These are phyloP conservation scores for Russula compacta DNA, from an alignment of 768 basidiomycete species.

Conservation along the genomic window DNA sequence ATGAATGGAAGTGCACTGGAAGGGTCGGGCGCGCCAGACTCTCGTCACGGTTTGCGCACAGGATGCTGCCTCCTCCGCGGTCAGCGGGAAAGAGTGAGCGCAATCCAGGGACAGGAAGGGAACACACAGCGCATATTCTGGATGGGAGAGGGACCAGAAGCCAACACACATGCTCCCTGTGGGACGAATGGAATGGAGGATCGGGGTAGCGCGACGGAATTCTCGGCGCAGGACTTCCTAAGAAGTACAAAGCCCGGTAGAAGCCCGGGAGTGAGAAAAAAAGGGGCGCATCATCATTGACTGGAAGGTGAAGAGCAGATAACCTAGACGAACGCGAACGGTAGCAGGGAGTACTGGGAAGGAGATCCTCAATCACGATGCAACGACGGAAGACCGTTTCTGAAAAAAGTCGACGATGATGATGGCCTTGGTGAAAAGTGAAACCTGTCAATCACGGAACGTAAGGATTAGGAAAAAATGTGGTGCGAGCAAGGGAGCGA, in stretches of 20 bases:
- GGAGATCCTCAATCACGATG: neutral
- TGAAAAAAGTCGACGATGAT: neutral
- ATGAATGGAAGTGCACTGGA: constrained; percentile 60
- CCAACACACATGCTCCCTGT: constrained; percentile 57
- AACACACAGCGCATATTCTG: constrained; percentile 70
- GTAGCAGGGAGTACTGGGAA: neutral
- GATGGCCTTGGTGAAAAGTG: neutral
- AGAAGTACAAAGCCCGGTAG: constrained; percentile 9
- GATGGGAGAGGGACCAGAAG: constrained; percentile 68
- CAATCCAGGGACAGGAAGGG: neutral
- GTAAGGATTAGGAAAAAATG: constrained; percentile 2
- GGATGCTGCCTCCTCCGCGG: constrained; percentile 38
- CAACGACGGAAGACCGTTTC: neutral
- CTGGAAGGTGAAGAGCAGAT: constrained; percentile 6
- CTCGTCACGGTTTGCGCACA: constrained; percentile 75
- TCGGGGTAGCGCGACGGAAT: neutral
- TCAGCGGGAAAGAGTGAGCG: neutral
- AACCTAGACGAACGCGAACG: neutral
- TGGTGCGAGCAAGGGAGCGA: neutral
- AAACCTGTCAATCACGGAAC: constrained; percentile 4
- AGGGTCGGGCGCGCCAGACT: constrained; percentile 55
- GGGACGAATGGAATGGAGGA: constrained; percentile 13
- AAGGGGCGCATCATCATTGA: constrained; percentile 1
- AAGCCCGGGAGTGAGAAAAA: neutral
- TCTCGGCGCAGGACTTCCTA: neutral